Evolutionary conservation across 2,329 filamentous ascomycete species (phyloP), one percentile per base, ranked within the genome.

Genomic region (Arthrobotrys musiformis): DNA sequence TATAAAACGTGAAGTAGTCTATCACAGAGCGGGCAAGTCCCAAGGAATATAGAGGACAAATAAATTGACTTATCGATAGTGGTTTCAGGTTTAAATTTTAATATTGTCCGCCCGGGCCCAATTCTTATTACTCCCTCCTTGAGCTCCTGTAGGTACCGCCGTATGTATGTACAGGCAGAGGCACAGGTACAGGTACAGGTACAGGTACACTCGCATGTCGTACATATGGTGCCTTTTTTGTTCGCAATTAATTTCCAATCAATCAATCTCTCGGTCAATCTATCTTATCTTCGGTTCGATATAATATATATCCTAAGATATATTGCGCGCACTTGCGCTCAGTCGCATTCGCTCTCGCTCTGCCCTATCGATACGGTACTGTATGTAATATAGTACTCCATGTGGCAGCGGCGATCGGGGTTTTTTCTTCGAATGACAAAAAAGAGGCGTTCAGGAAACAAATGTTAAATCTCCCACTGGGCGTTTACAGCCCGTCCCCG

Each of bases 101-200:
- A 13, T 22, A 56, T 56, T 56, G 50, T 56, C 50, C 50, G 37
- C 28, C 50, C 50, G 28, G 50, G 28, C n/a, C n/a, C 50, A 56
- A 37, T 37, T 42, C 6, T 19, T 42, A 19, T 42, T 42, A 42
- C 9, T 42, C 40, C 40, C 35, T 15, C 35, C 2, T 11, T 17
- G 4, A 42, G 37, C 6, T 4, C 8, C 40, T 17, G 40, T 17
- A 19, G n/a, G 15, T 19, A 42, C 37, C 6, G 8, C 37, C 37
- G 37, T 9, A n/a, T n/a, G n/a, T n/a, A n/a, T n/a, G n/a, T n/a
- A n/a, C n/a, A n/a, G n/a, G n/a, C n/a, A n/a, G n/a, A n/a, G n/a
- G n/a, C n/a, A n/a, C n/a, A n/a, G n/a, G n/a, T n/a, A n/a, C n/a
- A n/a, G n/a, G n/a, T n/a, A n/a, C n/a, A n/a, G n/a, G n/a, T n/a